Base-by-base conservation (phyloP, 2,329 filamentous ascomycete species). In the Thelonectria discophora region DNA sequence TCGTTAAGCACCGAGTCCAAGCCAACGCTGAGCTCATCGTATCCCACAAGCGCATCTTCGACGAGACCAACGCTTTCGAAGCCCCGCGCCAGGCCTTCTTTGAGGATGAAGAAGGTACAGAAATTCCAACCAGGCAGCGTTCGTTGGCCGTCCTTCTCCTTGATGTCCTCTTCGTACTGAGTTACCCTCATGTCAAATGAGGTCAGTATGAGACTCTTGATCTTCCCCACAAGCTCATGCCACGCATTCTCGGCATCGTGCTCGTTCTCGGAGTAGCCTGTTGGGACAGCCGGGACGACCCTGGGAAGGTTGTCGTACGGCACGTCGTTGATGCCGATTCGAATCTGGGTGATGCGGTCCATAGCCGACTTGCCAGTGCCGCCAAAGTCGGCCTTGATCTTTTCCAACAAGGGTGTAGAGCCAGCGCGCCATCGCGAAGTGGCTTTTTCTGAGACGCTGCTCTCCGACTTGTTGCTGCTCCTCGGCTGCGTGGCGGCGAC, bases 71-170 rank as follows among this genome's bases (percentile, higher is more conserved):
- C 94, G 73, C 92, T 98, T 76, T 99, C 96, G 68, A 99, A 97
- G 0, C 94, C 96, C 67, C 92, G 86, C 1, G 95, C 94, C 37
- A 99, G 80, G 0, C 95, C 95, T 76, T 99, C 95, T 73, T 99
- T 99, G 9, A 99, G 83, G 15, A 99, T 94, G 75, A 99, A 99
- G 75, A 99, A 99, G 0, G 95, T 99, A 77, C 95, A 98, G 74
- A 99, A 99, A 73, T 99, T 99, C 95, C 95, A 99, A 0, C 95
- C 95, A 0, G 95, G 95, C 17, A 99, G 79, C 34, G 83, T 89
- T 48, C 94, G 86, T 75, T 98, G 94, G 0, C 90, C 86, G 69
- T 98, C 94, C 73, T 94, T 95, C 76, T 97, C 95, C 65, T 92
- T 91, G 68, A 99, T 97, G 69, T 99, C 95, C 62, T 97, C 94